Conservation (phyloP, 2,329 filamentous ascomycete species). For the Paramyrothecium sp. region DNA sequence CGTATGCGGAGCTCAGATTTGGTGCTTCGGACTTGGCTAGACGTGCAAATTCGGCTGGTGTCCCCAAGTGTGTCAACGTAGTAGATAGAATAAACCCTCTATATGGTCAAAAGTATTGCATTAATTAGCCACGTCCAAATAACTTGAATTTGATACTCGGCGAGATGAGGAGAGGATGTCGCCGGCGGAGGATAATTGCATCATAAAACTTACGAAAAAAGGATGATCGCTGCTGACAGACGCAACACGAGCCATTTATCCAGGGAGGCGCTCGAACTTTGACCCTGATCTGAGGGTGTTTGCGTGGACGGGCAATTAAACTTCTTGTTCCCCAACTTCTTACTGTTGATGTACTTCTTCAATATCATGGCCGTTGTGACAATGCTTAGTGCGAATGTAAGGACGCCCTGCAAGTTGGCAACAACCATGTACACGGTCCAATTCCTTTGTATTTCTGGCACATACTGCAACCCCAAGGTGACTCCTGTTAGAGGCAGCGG, state of each 20-base stretch:
- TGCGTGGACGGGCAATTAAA: not conserved
- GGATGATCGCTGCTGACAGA: not conserved
- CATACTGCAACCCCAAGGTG: not conserved
- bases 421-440: not conserved
- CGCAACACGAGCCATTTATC: not conserved
- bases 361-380: not conserved
- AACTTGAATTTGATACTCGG: not conserved
- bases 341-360: not conserved
- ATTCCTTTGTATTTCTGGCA: not conserved
- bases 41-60: not conserved
- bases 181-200: not conserved
- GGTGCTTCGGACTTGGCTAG: not conserved
- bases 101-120: not conserved
- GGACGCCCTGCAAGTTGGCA: not conserved
- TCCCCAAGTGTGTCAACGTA: not conserved
- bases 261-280: not conserved
- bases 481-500: not conserved
- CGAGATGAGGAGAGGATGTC: not conserved
- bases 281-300: not conserved
- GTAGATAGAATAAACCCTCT: not conserved
- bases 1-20: not conserved
- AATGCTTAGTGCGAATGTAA: not conserved
- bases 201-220: not conserved
- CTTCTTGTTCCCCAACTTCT: not conserved
- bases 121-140: not conserved